phyloP scores from a whole-genome alignment of 306 rosid genomes.

The Echinosophora koreensis region DNA sequence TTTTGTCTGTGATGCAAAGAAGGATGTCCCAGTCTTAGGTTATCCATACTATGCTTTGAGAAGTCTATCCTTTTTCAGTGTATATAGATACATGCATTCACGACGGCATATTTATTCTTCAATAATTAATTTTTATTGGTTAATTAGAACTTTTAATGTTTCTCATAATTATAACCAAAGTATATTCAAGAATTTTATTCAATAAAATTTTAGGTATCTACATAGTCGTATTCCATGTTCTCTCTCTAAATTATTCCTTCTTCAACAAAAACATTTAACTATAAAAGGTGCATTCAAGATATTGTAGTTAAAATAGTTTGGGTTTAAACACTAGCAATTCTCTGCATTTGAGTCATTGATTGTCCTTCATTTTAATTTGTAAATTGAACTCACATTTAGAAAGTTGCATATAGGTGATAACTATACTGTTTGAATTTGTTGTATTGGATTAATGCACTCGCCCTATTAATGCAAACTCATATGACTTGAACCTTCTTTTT shows the following conservation, averaged over 20 bases:
- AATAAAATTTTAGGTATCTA: background rate
- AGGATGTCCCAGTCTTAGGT: background rate
- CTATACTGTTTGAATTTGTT: background rate
- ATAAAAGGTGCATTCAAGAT: background rate
- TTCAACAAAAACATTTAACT: background rate
- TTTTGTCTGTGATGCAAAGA: background rate
- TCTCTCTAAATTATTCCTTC: background rate
- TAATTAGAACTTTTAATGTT: background rate
- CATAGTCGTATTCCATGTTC: background rate
- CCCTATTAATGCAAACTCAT: slow-evolving; percentile 28
- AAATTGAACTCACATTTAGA: slow-evolving; percentile 25
- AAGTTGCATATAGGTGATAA: slow-evolving; percentile 4
- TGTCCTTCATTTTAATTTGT: slow-evolving; percentile 10
- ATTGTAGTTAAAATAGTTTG: slow-evolving; percentile 24
- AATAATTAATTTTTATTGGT: background rate
- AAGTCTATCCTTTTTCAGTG: background rate
- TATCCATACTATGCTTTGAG: background rate
- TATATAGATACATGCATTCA: background rate
- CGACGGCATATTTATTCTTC: background rate
- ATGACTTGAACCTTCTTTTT: slow-evolving; percentile 19
- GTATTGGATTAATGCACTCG: slow-evolving; percentile 1
- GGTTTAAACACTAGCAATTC: slow-evolving; percentile 1
- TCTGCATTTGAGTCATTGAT: slow-evolving; percentile 31
- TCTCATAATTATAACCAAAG: background rate
- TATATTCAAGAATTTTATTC: background rate